A percentile compares a stretch with the other conserved stretches of the same genome.
Evolutionary conservation across 2,329 filamentous ascomycete species (phyloP).

Genomic region (Chlorencoelia australis): DNA sequence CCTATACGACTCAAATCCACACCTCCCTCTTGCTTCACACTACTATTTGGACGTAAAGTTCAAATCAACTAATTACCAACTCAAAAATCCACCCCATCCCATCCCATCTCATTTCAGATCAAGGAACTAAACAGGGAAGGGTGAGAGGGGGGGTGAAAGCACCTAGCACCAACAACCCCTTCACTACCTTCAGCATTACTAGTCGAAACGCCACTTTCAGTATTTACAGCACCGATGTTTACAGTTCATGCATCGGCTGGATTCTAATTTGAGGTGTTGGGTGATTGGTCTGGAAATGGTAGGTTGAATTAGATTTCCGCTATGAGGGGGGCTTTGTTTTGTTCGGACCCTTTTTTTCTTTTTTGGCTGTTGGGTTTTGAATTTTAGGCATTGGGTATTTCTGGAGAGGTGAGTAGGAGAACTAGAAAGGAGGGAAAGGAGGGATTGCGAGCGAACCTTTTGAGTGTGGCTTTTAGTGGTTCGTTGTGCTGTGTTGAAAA

Average conservation of each 20-base stretch:
- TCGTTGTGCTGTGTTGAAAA: too few species aligned
- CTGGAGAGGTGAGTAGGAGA: not conserved
- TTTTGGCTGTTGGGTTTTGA: not conserved
- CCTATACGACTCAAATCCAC: slow-evolving; percentile 51
- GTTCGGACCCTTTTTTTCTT: slow-evolving; percentile 23
- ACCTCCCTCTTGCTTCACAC: slow-evolving; percentile 36
- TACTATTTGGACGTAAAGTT: too few species aligned
- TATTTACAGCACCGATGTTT: slow-evolving; percentile 49
- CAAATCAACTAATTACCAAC: too few species aligned
- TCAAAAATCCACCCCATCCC: too few species aligned
- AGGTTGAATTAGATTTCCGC: slow-evolving; percentile 61
- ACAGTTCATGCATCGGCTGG: slow-evolving; percentile 58
- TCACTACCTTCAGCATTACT: slow-evolving; percentile 36
- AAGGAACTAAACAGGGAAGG: too few species aligned
- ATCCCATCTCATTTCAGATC: too few species aligned
- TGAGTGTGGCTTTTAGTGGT: too few species aligned
- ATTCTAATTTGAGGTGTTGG: slow-evolving; percentile 68
- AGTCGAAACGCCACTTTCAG: slow-evolving; percentile 36
- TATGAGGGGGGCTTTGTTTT: slow-evolving; percentile 52
- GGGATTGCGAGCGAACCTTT: too few species aligned
- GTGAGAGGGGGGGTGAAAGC: too few species aligned
- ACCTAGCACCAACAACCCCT: too few species aligned
- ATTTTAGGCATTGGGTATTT: not conserved
- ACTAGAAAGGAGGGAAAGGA: not conserved
- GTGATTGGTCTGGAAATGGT: slow-evolving; percentile 69